Conservation (phyloP, 208 protist genomes). For the Crithidia bombi region DNA sequence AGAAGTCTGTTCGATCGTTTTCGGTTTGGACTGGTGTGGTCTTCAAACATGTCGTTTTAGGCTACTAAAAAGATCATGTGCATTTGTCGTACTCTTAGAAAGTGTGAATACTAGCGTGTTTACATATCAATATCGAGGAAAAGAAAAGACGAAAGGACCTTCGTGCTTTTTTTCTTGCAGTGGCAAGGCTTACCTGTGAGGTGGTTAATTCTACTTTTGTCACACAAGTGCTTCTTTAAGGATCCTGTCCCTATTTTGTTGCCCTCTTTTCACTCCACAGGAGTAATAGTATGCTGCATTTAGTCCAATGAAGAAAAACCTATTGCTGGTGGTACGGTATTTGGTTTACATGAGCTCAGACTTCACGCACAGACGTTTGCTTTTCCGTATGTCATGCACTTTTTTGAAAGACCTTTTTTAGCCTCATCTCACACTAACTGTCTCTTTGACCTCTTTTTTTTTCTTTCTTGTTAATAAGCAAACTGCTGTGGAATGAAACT, state of each 20-base stretch:
- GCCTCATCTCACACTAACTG: background rate
- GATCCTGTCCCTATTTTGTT: too few relatives aligned
- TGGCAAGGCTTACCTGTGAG: background rate
- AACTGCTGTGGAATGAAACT: background rate
- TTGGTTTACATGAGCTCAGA: too few relatives aligned
- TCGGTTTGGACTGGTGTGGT: conserved; percentile 86
- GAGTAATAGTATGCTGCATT: too few relatives aligned
- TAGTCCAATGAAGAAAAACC: too few relatives aligned
- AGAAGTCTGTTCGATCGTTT: conserved; percentile 70
- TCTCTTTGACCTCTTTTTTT: conserved; percentile 14
- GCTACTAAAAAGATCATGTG: background rate
- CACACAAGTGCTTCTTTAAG: too few relatives aligned
- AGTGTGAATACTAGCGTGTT: background rate
- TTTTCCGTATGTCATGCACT: background rate
- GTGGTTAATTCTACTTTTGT: background rate
- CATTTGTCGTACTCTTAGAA: background rate
- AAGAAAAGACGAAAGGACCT: background rate
- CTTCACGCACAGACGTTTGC: background rate
- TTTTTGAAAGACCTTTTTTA: conserved; percentile 12
- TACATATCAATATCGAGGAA: conserved; percentile 5
- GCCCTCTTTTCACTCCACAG: too few relatives aligned
- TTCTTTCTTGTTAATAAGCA: conserved; percentile 11
- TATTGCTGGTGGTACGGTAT: too few relatives aligned
- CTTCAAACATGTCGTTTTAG: conserved; percentile 74
- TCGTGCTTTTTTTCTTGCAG: conserved; percentile 1